phyloP scores from a whole-genome alignment of 805 yeast genomes.

The Ogataea nonfermentans region DNA sequence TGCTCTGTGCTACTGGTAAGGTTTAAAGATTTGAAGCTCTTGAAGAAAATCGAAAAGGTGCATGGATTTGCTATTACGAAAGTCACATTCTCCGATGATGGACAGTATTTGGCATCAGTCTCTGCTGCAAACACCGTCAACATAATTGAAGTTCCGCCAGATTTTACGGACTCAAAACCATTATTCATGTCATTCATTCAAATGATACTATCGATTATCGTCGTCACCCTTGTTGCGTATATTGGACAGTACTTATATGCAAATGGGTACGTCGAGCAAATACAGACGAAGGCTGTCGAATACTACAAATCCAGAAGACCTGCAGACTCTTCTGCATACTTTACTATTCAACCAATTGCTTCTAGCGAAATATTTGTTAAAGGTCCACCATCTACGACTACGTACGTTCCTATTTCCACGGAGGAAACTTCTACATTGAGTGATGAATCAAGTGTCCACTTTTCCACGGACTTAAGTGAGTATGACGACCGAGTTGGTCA shows the following conservation, averaged over 20 bases:
- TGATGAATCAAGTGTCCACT: too few relatives aligned
- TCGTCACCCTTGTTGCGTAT: constrained; percentile 26
- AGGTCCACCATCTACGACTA: constrained; percentile 22
- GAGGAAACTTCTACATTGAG: constrained; percentile 1
- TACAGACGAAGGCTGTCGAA: constrained; percentile 21
- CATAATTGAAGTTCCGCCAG: constrained; percentile 58
- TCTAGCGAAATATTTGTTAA: constrained; percentile 20
- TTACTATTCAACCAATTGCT: constrained; percentile 33
- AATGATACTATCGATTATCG: constrained; percentile 24
- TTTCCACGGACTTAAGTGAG: not conserved
- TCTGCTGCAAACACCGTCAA: constrained; percentile 76
- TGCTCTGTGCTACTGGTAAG: constrained; percentile 60
- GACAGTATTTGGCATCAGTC: constrained; percentile 63
- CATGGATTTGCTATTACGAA: constrained; percentile 80
- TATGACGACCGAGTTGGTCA: not conserved
- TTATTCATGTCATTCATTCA: constrained; percentile 28
- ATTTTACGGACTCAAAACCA: constrained; percentile 42
- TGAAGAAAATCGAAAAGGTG: constrained; percentile 54
- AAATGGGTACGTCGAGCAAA: constrained; percentile 28
- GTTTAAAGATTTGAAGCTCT: constrained; percentile 47
- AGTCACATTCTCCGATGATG: constrained; percentile 66
- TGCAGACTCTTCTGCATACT: constrained; percentile 34
- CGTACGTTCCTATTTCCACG: constrained; percentile 19
- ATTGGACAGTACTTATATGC: constrained; percentile 29
- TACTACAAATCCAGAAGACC: constrained; percentile 26